A percentile compares a stretch with the other conserved stretches of the same genome.
phyloP scores from a whole-genome alignment of 805 yeast species.

The Danielia oregonensis region DNA sequence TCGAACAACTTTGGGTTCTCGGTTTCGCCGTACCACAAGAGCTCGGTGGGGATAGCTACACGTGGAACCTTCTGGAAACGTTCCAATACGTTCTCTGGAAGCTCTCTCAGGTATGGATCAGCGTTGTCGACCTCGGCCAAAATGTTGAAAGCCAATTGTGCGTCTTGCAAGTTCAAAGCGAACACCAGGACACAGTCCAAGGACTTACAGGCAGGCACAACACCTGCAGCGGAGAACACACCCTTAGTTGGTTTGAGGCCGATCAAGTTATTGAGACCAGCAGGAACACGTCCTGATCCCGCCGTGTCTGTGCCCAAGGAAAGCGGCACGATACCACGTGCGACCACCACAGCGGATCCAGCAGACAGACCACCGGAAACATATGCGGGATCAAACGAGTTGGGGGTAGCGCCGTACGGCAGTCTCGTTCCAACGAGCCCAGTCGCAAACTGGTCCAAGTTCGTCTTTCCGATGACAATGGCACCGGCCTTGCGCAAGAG shows the following conservation, averaged over 20 bases:
- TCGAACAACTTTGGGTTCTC: constrained; percentile 71
- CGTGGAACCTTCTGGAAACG: constrained; percentile 57
- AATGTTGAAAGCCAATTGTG: constrained; percentile 69
- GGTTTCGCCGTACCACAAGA: constrained; percentile 78
- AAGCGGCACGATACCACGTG: constrained; percentile 83
- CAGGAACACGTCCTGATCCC: constrained; percentile 97
- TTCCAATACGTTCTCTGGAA: constrained; percentile 64
- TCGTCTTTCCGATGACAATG: constrained; percentile 88
- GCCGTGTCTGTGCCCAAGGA: constrained; percentile 97
- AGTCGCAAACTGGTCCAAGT: constrained; percentile 95
- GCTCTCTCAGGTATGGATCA: constrained; percentile 76
- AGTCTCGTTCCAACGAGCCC: constrained; percentile 95
- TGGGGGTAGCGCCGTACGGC: constrained; percentile 88
- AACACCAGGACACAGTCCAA: constrained; percentile 90
- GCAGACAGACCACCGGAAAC: constrained; percentile 96
- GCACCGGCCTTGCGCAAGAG: constrained; percentile 88
- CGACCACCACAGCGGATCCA: constrained; percentile 92
- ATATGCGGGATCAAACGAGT: constrained; percentile 69
- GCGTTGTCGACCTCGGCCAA: constrained; percentile 67
- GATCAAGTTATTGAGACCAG: constrained; percentile 84
- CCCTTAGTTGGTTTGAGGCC: constrained; percentile 95
- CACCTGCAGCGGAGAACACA: constrained; percentile 79
- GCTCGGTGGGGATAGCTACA: constrained; percentile 71
- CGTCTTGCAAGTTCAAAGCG: constrained; percentile 73
- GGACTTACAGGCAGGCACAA: constrained; percentile 96